These are phyloP conservation scores for Neonectria magnoliae DNA, from an alignment of 2,329 filamentous ascomycete genomes.

Conservation along the genomic window DNA sequence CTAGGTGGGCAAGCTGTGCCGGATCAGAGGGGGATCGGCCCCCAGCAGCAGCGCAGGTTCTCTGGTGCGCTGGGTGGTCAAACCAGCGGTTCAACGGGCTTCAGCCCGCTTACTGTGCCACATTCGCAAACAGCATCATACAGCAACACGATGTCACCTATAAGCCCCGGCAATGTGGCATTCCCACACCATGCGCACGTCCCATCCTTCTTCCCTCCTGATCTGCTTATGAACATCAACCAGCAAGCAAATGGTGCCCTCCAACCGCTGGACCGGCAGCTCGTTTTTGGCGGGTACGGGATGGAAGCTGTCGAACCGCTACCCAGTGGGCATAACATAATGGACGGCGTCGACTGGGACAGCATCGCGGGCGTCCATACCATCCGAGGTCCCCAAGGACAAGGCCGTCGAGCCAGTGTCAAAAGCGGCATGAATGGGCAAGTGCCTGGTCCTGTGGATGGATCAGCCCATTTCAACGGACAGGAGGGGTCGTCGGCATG, in stretches of 20 bases:
- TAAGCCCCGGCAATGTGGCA: constrained; percentile 60
- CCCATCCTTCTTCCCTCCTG: constrained; percentile 58
- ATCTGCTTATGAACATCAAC: constrained; percentile 63
- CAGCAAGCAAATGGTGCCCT: constrained; percentile 63
- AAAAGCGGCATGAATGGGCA: constrained; percentile 46
- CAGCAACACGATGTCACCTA: constrained; percentile 61
- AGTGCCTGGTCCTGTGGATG: constrained; percentile 30
- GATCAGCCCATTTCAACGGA: constrained; percentile 39
- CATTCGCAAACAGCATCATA: constrained; percentile 55
- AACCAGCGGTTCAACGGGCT: constrained; percentile 51
- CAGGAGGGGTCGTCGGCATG: constrained; percentile 74
- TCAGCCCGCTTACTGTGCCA: constrained; percentile 54
- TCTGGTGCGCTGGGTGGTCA: constrained; percentile 54
- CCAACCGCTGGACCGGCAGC: constrained; percentile 78
- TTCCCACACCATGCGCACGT: constrained; percentile 52
- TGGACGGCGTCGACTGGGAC: constrained; percentile 58
- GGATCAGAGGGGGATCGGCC: constrained; percentile 23
- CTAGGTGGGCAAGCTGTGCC: constrained; percentile 16
- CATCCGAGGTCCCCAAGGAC: constrained; percentile 39
- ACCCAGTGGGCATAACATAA: constrained; percentile 49
- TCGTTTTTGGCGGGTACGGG: constrained; percentile 79
- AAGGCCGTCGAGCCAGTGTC: constrained; percentile 41
- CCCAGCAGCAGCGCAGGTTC: constrained; percentile 51
- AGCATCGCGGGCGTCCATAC: constrained; percentile 48
- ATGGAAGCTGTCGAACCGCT: constrained; percentile 56